These are phyloP conservation scores for Rhizoctonia solani DNA, from an alignment of 1,284 basidiomycete species.

Conservation along the genomic window DNA sequence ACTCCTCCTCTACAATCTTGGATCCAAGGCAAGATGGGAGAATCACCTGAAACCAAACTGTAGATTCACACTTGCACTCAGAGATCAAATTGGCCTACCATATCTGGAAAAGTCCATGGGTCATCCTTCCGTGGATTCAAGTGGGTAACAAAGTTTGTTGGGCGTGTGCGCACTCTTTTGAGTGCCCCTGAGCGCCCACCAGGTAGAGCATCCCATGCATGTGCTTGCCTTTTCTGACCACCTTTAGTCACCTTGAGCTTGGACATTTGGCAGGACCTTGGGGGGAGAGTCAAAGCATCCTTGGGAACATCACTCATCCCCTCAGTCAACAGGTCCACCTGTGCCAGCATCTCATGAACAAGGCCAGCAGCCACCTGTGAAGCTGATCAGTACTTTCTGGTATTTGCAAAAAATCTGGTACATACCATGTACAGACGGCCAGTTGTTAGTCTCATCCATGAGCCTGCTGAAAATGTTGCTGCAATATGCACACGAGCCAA, in stretches of 20 bases:
- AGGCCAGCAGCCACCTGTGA: constrained; percentile 6
- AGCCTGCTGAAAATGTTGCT: not conserved
- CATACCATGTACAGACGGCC: not conserved
- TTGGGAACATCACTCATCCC: not conserved
- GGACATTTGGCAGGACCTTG: too few relatives aligned
- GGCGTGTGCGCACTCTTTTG: not conserved
- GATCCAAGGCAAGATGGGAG: not conserved
- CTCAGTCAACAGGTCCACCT: constrained; percentile 2
- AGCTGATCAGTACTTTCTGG: not conserved
- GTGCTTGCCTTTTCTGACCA: not conserved
- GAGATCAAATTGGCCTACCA: too few relatives aligned
- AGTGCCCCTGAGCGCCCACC: not conserved
- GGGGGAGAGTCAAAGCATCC: too few relatives aligned
- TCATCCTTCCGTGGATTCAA: too few relatives aligned
- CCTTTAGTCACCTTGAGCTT: not conserved
- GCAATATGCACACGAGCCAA: not conserved
- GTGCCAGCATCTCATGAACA: not conserved
- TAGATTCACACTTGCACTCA: not conserved
- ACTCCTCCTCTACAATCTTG: not conserved
- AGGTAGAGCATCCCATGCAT: not conserved
- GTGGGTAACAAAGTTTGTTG: too few relatives aligned
- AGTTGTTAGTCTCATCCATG: not conserved
- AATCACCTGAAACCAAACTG: not conserved
- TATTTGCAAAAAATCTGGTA: too few relatives aligned
- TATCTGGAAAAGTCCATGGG: too few relatives aligned